These are phyloP conservation scores for Neofusicoccum laricinum DNA, from an alignment of 2,329 filamentous ascomycete genomes.

Conservation along the genomic window DNA sequence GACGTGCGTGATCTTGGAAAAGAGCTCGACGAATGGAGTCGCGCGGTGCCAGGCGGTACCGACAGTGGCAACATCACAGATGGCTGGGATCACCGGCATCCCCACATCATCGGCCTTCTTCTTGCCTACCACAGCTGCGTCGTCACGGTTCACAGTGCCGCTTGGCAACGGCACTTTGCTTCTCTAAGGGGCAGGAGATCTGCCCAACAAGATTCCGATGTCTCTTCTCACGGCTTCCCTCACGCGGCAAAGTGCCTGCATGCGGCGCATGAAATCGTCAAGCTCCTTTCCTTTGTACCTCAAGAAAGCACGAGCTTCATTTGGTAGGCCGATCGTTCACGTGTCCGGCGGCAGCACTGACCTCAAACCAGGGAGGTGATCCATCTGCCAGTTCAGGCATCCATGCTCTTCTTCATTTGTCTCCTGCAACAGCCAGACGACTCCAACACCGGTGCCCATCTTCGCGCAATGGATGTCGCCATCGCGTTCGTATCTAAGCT, in stretches of 20 bases:
- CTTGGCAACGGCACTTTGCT: slow-evolving; percentile 2
- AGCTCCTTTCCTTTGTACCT: not conserved
- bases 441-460: not conserved
- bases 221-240: not conserved
- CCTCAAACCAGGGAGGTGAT: not conserved
- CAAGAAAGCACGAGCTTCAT: not conserved
- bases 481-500: not conserved
- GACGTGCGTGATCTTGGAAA: not conserved
- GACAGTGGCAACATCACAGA: not conserved
- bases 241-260: not conserved
- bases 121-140: not conserved
- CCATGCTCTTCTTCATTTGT: slow-evolving; percentile 4
- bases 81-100: not conserved
- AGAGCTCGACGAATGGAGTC: not conserved
- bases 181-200: not conserved
- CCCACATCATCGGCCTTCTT: not conserved
- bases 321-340: not conserved
- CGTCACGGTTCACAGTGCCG: not conserved
- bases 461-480: not conserved
- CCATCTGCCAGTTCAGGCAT: not conserved
- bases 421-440: not conserved
- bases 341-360: not conserved
- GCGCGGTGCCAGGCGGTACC: not conserved
- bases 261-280: not conserved
- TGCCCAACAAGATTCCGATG: not conserved